Base-by-base conservation (phyloP, 2,329 filamentous ascomycete genomes). In the Pleoardoris graminearum region DNA sequence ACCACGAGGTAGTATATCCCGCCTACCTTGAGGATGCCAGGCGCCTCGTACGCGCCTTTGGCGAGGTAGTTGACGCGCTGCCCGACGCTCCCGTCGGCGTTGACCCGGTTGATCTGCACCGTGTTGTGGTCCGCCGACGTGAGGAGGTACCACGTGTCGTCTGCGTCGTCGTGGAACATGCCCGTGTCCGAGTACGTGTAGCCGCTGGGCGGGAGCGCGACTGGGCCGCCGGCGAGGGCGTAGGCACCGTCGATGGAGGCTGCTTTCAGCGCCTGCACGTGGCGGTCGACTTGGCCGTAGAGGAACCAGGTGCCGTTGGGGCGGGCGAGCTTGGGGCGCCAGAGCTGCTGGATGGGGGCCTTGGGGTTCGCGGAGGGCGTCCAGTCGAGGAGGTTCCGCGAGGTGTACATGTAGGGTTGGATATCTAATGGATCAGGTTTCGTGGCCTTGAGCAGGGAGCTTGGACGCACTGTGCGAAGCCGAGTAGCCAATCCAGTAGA, bases 1-100 rank as follows among this genome's bases (percentile, higher is more conserved):
- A 80, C 84, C 60, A 87, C 85, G 67, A 87, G 80, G 66, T 80
- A 87, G 66, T 86, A 87, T 0, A 76, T 76, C 4, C 76, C 79
- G 11, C 79, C 74, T 2, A 77, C 76, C 68, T 86, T 86, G 44
- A 85, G 64, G 36, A 87, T 76, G 0, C 84, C 84, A 0, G 85
- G 84, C 0, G 84, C 78, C 65, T 87, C 85, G 49, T 81, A 79
- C 41, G 78, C 75, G 49, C 80, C 74, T 2, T 64, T 75, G 57
- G 75, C 75, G 8, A 62, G 51, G 1, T 69, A 65, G 54, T 76
- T 76, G 25, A 66, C 66, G 25, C 58, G 67, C 39, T 63, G 60
- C 21, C 74, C 75, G 6, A 76, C 62, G 3, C 58, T 59, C 2
- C 74, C 74, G 43, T 76, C 71, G 3, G 60, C 55, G 56, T 74